These are phyloP conservation scores for Dipteronia dyeriana DNA, from an alignment of 345 rosid genomes.

Conservation along the genomic window DNA sequence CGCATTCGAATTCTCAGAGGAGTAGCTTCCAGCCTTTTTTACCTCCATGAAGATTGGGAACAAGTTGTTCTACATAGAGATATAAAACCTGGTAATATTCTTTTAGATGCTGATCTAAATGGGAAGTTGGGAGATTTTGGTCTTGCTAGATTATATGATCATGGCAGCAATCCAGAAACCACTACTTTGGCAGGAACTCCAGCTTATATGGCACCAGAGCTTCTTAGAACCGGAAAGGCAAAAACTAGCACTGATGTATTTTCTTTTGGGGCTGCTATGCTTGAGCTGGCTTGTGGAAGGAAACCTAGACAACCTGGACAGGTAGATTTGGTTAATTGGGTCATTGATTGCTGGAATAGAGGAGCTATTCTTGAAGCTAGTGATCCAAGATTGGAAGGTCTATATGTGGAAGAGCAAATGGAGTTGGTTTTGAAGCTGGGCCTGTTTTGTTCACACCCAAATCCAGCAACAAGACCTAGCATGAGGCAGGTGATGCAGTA, in stretches of 20 bases:
- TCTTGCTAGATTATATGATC: slow-evolving; percentile 39
- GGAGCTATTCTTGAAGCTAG: slow-evolving; percentile 20
- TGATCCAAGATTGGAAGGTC: slow-evolving; percentile 19
- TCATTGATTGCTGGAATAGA: slow-evolving; percentile 17
- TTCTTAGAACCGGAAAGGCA: slow-evolving; percentile 40
- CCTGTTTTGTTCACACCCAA: slow-evolving; percentile 28
- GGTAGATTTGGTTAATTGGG: slow-evolving; percentile 35
- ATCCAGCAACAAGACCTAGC: slow-evolving; percentile 28
- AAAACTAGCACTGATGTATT: slow-evolving; percentile 40
- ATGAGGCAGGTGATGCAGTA: slow-evolving; percentile 28
- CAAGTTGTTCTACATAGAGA: slow-evolving; percentile 51
- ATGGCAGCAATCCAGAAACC: slow-evolving; percentile 28
- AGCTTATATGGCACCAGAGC: slow-evolving; percentile 53
- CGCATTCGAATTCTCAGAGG: slow-evolving; percentile 39
- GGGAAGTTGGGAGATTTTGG: slow-evolving; percentile 52
- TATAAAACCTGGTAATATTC: slow-evolving; percentile 42
- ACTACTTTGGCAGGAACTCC: slow-evolving; percentile 40
- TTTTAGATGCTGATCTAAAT: slow-evolving; percentile 37
- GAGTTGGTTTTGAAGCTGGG: slow-evolving; percentile 35
- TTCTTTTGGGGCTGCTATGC: slow-evolving; percentile 45
- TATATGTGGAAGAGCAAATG: slow-evolving; percentile 34
- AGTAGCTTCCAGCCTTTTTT: slow-evolving; percentile 31
- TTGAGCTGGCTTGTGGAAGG: slow-evolving; percentile 55
- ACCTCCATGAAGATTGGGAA: slow-evolving; percentile 49
- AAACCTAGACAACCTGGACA: slow-evolving; percentile 36